Evolutionary conservation across 1,139 yeast species (phyloP), one percentile per base, ranked within the genome.

Genomic region (Debaryomyces robertsiae): DNA sequence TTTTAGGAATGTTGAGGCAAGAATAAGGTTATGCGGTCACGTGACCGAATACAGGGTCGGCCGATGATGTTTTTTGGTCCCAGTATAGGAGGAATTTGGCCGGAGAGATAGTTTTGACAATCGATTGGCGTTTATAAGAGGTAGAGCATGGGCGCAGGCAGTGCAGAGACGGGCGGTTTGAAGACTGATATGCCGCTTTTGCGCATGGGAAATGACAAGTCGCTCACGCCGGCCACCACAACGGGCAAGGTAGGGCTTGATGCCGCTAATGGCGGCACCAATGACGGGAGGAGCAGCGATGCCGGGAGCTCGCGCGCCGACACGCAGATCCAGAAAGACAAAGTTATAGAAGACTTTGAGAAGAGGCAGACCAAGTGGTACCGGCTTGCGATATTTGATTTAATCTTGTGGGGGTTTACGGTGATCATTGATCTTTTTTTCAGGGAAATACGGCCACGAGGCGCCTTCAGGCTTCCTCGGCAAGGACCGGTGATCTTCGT

Each of bases 401-500:
- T 76, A 24, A 56, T 77, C 27, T 52, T 77, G 32, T 78, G 81
- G 80, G 37, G 71, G 19, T 67, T 79, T 39, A 54, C 70, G 16
- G 61, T 73, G 36, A 60, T 69, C 9, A 70, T 71, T 50, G 77
- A 73, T 52, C 69, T 75, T 45, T 93, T 93, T 68, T 93, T 93
- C 64, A 70, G 98, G 47, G 96, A 91, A 57, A 86, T 91, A 49
- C 74, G 91, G 45, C 84, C 96, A 3, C 75, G 98, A 46, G 97
- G 97, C 3, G 94, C 96, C 1, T 91, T 83, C 67, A 74, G 91
- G 42, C 78, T 93, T 42, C 98, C 98, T 3, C 73, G 78, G 30
- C 60, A 74, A 9, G 97, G 96, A 0, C 95, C 98, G 0, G 82
- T 90, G 16, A 90, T 93, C 43, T 88, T 93, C 57, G 98, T 93